Evolutionary conservation across 2,329 filamentous ascomycete genomes (phyloP), one percentile per base, ranked within the genome.

Genomic region (Colletotrichum shisoi): DNA sequence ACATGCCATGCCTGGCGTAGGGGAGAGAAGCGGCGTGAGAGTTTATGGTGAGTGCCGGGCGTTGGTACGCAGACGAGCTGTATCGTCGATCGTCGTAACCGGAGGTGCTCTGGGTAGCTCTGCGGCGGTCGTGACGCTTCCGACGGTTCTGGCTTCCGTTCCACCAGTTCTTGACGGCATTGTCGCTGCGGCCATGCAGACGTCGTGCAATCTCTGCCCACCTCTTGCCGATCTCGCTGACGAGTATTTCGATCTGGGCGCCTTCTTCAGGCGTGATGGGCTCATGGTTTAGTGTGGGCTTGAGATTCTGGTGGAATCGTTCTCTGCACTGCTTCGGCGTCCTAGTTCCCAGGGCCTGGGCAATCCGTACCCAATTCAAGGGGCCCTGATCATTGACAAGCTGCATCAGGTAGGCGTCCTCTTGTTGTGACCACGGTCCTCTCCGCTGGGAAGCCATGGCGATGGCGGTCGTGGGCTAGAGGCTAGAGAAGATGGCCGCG

Each of bases 111-210:
- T 72, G 70, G 3, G 68, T 67, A 31, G 73, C 73, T 70, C 76
- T 80, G 70, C 76, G 76, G 44, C 81, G 78, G 69, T 80, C 76
- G 59, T 82, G 77, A 71, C 88, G 82, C 74, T 83, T 85, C 73
- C 90, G 85, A 74, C 93, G 88, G 80, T 97, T 97, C 85, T 94
- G 91, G 76, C 90, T 92, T 57, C 94, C 93, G 76, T 97, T 97
- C 92, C 92, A 97, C 93, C 93, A 97, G 79, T 97, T 97, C 86
- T 97, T 97, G 70, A 97, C 92, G 34, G 92, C 91, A 74, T 97
- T 97, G 81, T 97, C 94, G 77, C 93, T 96, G 74, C 94, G 90
- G 71, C 93, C 93, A 62, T 90, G 85, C 21, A 97, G 84, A 52
- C 88, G 84, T 71, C 94, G 86, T 51, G 94, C 92, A 74, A 97